These are phyloP conservation scores for Metahyphopichia silvanorum DNA, from an alignment of 805 yeast species.

Conservation along the genomic window DNA sequence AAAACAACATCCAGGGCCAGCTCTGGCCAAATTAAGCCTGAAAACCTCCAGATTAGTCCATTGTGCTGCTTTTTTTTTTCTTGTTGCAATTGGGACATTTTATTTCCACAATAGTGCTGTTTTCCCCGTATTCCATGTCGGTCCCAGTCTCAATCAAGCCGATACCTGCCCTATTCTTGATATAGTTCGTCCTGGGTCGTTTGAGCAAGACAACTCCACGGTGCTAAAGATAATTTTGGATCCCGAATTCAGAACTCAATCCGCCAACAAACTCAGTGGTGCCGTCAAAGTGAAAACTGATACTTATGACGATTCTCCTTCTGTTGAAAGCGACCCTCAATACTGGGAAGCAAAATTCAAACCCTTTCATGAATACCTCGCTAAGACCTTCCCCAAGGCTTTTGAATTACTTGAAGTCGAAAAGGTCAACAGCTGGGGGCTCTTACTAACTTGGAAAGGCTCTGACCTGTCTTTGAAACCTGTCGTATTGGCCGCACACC, in stretches of 20 bases:
- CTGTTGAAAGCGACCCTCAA: slow-evolving; percentile 10
- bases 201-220: slow-evolving; percentile 13
- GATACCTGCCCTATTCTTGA: slow-evolving; percentile 8
- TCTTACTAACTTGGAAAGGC: slow-evolving; percentile 21
- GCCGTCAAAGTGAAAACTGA: slow-evolving; percentile 13
- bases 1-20: too few species aligned
- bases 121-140: too few species aligned
- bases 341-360: slow-evolving; percentile 14
- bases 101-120: too few species aligned
- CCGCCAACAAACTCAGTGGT: slow-evolving; percentile 11
- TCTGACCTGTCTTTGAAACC: slow-evolving; percentile 12
- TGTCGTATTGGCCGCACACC: slow-evolving; percentile 19
- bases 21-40: too few species aligned
- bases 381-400: slow-evolving; percentile 12
- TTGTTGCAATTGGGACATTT: too few species aligned
- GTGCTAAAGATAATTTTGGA: slow-evolving; percentile 12
- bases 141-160: too few species aligned
- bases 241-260: slow-evolving; percentile 10
- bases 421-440: slow-evolving; percentile 15
- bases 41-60: too few species aligned
- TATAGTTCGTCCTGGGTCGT: slow-evolving; percentile 22
- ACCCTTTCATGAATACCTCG: slow-evolving; percentile 14
- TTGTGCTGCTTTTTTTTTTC: too few species aligned
- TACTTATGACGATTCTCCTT: slow-evolving; percentile 11
- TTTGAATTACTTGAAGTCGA: slow-evolving; percentile 10